Evolutionary conservation across 2,329 filamentous ascomycete genomes (phyloP), one percentile per base, ranked within the genome.

Genomic region (Fusarium duplospermum): DNA sequence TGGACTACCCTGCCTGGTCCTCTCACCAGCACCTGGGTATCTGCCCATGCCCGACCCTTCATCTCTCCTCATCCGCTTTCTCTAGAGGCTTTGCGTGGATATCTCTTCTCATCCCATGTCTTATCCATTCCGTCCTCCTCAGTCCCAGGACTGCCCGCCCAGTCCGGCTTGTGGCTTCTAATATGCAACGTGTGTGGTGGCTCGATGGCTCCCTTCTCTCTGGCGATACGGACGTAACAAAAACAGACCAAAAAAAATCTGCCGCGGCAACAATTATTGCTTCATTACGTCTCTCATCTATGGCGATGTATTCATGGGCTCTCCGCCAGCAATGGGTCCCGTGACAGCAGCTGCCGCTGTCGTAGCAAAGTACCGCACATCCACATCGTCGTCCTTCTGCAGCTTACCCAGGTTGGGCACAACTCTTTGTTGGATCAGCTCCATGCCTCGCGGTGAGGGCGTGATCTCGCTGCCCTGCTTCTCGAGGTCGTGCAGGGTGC

Each of bases 331-430:
- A 75, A 82, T 80, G 63, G 81, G 76, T 52, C 86, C 87, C 58
- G 85, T 84, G 66, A 89, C 88, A 61, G 84, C 85, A 83, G 89
- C 91, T 70, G 93, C 92, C 58, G 96, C 96, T 74, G 94, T 97
- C 71, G 95, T 97, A 74, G 96, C 96, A 85, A 98, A 99, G 87
- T 96, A 99, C 83, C 96, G 92, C 80, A 99, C 96, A 85, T 99
- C 96, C 77, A 98, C 96, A 85, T 99, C 96, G 76, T 97, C 94
- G 82, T 99, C 96, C 86, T 96, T 93, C 87, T 98, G 95, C 80
- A 99, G 88, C 87, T 98, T 98, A 87, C 96, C 93, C 78, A 99
- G 86, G 82, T 94, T 96, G 29, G 96, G 95, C 80, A 98, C 85
- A 81, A 98, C 92, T 80, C 94, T 92, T 84, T 94, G 91, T 83